These are phyloP conservation scores for Populus nigra DNA, from an alignment of 345 rosid species.

Conservation along the genomic window DNA sequence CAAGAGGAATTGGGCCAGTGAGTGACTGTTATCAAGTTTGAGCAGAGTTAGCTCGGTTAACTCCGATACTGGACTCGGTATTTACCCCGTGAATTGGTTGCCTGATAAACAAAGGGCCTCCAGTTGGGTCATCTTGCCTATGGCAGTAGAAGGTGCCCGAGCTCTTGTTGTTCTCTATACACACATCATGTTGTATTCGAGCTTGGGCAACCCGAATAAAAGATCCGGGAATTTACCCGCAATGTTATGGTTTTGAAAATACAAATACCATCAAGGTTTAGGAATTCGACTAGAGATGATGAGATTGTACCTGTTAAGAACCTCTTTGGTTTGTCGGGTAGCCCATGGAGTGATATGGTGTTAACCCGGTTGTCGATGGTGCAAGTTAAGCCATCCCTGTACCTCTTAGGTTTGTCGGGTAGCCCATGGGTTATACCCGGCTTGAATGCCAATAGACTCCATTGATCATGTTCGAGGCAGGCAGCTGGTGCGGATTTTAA, in stretches of 20 bases:
- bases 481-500: slow-evolving; percentile 34
- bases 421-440: slow-evolving; percentile 53
- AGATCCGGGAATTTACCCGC: slow-evolving; percentile 63
- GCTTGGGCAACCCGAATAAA: slow-evolving; percentile 47
- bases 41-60: slow-evolving; percentile 50
- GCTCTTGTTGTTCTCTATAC: slow-evolving; percentile 61
- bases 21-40: slow-evolving; percentile 48
- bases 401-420: too few relatives aligned
- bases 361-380: slow-evolving; percentile 42
- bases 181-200: slow-evolving; percentile 36
- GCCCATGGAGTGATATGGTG: slow-evolving; percentile 31
- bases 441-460: slow-evolving; percentile 71
- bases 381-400: slow-evolving; percentile 60
- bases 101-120: slow-evolving; percentile 46
- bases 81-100: slow-evolving; percentile 57
- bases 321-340: slow-evolving; percentile 33
- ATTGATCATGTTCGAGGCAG: slow-evolving; percentile 62
- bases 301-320: slow-evolving; percentile 66
- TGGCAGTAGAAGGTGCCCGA: slow-evolving; percentile 51
- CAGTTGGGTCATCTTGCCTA: slow-evolving; percentile 46
- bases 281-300: slow-evolving; percentile 44
- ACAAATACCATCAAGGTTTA: slow-evolving; percentile 45
- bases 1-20: slow-evolving; percentile 51
- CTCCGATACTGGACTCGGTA: slow-evolving; percentile 54
- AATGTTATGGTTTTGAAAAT: slow-evolving; percentile 46